Conservation (phyloP, 129 eudicot genomes). For the Flaveria sonorensis region DNA sequence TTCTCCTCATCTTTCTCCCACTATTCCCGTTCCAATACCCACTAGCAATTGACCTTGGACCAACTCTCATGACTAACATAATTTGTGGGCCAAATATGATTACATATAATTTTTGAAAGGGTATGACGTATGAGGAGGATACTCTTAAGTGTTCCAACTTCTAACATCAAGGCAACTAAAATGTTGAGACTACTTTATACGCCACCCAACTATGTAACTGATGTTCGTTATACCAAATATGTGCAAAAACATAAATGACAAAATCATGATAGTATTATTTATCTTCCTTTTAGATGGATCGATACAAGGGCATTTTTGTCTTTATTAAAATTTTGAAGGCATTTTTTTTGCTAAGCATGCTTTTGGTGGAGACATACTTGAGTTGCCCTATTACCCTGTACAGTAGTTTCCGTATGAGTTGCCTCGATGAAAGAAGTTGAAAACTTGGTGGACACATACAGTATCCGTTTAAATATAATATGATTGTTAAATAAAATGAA, state of each 20-base stretch:
- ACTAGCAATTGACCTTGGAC: no score
- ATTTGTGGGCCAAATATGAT: neutral
- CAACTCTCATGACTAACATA: neutral
- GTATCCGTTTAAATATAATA: neutral
- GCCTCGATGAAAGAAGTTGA: constrained; percentile 5
- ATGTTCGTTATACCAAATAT: neutral
- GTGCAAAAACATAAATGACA: neutral
- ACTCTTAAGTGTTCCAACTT: neutral
- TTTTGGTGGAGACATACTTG: neutral
- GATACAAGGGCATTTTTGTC: neutral
- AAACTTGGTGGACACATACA: neutral
- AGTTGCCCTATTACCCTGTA: neutral
- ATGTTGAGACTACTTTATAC: neutral
- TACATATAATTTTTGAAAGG: neutral
- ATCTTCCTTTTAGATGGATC: neutral
- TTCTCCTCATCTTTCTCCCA: no score
- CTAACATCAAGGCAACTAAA: neutral
- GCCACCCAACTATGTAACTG: neutral
- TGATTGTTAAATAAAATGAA: neutral
- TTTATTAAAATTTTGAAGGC: neutral
- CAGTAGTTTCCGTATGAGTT: neutral
- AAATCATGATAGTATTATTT: neutral
- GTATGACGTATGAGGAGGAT: neutral
- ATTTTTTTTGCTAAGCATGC: neutral
- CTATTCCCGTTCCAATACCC: no score